These are phyloP conservation scores for Penicillium sp. DNA, from an alignment of 2,329 filamentous ascomycete species.

Conservation along the genomic window DNA sequence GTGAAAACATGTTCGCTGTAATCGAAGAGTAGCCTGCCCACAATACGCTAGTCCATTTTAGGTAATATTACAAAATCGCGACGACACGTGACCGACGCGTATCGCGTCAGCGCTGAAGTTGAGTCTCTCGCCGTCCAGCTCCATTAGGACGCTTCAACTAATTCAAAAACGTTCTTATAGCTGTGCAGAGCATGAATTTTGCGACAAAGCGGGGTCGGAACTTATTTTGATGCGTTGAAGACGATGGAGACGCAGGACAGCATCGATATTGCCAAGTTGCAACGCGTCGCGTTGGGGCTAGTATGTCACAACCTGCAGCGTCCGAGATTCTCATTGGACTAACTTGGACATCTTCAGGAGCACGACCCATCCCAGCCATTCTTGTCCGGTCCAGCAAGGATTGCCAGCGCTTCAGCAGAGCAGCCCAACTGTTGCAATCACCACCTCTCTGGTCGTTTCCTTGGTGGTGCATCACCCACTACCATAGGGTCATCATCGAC, in stretches of 20 bases:
- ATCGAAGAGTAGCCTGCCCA: background rate
- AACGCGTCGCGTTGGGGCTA: slow-evolving; percentile 47
- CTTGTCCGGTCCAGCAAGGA: slow-evolving; percentile 16
- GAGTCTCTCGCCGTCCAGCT: background rate
- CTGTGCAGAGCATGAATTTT: background rate
- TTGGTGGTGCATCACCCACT: slow-evolving; percentile 15
- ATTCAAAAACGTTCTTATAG: background rate
- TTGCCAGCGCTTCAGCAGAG: slow-evolving; percentile 11
- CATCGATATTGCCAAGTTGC: slow-evolving; percentile 45
- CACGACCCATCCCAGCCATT: slow-evolving; percentile 34
- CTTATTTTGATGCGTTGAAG: slow-evolving; percentile 35
- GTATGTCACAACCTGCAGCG: slow-evolving; percentile 40
- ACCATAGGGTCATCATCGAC: slow-evolving; percentile 16
- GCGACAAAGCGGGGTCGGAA: background rate
- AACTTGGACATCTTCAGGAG: slow-evolving; percentile 36
- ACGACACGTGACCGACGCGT: slow-evolving; percentile 36
- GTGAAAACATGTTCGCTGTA: background rate
- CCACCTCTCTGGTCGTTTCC: slow-evolving; percentile 5
- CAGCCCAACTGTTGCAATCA: background rate
- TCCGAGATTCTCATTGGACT: slow-evolving; percentile 34
- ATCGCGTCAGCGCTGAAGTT: slow-evolving; percentile 32
- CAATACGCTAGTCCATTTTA: slow-evolving; percentile 21
- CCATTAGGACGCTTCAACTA: background rate
- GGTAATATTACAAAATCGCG: slow-evolving; percentile 32
- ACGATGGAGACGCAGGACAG: slow-evolving; percentile 49